Base-by-base conservation (phyloP, 2,329 filamentous ascomycete genomes). In the Monilinia fructigena region DNA sequence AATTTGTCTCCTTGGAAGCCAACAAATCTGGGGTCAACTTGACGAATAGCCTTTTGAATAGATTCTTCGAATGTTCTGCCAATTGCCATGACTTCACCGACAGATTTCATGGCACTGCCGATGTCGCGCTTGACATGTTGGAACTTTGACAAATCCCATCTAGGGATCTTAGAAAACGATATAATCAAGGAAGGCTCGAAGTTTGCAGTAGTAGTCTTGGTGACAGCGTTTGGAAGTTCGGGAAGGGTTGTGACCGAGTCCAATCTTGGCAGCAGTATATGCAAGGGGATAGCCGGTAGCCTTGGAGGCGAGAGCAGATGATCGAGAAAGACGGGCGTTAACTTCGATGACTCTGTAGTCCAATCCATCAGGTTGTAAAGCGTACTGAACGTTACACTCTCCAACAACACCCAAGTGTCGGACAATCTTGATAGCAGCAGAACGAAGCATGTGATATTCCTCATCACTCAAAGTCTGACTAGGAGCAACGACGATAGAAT, bases 301-400 rank as follows among this genome's bases (percentile, higher is more conserved):
- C 83, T 99, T 99, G 70, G 95, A 98, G 69, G 95, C 95, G 72
- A 99, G 85, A 71, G 95, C 95, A 67, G 95, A 99, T 55, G 95
- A 99, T 75, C 95, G 91, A 76, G 95, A 98, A 62, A 99, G 88
- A 88, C 95, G 94, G 73, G 95, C 95, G 78, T 99, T 99, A 80
- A 99, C 94, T 80, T 99, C 95, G 75, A 99, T 99, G 70, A 99
- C 94, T 78, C 95, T 88, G 84, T 98, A 99, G 82, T 99, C 95
- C 68, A 97, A 88, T 67, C 94, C 94, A 80, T 97, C 93, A 20
- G 95, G 95, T 79, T 97, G 93, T 70, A 99, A 86, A 70, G 93
- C 93, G 79, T 99, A 99, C 80, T 98, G 94, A 45, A 97, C 93
- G 79, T 99, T 99, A 81, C 95, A 99, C 82, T 99, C 95, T 78